Conservation (phyloP, 495 filamentous ascomycete genomes). For the Podospora anserina region DNA sequence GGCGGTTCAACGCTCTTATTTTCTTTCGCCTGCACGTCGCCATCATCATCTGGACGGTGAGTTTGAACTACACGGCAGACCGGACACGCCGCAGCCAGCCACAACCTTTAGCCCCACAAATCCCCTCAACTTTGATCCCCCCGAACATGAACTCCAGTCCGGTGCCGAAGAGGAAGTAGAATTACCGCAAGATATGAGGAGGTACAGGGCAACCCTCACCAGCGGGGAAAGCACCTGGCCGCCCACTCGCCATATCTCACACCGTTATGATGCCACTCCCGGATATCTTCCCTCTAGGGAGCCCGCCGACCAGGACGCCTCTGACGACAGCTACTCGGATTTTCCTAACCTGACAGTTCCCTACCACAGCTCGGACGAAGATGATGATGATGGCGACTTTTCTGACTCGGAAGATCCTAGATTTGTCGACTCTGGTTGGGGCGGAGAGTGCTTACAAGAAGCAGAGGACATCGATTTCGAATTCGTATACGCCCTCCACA, state of each 20-base stretch:
- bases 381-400: slow-evolving; percentile 43
- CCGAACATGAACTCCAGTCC: slow-evolving; percentile 22
- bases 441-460: slow-evolving; percentile 77
- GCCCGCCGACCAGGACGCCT: neutral
- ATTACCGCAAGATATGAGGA: slow-evolving; percentile 7
- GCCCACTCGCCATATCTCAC: neutral
- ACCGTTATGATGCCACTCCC: neutral
- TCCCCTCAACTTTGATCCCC: slow-evolving; percentile 1
- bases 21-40: slow-evolving; percentile 32
- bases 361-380: slow-evolving; percentile 39
- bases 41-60: slow-evolving; percentile 63
- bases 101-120: slow-evolving; percentile 14
- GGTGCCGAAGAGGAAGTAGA: slow-evolving; percentile 2
- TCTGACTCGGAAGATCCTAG: slow-evolving; percentile 50
- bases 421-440: slow-evolving; percentile 66
- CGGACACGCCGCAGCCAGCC: slow-evolving; percentile 26
- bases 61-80: slow-evolving; percentile 41
- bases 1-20: slow-evolving; percentile 25
- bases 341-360: slow-evolving; percentile 30
- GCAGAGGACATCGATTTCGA: slow-evolving; percentile 98
- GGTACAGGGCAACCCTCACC: neutral
- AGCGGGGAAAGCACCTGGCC: neutral
- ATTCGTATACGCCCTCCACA: slow-evolving; percentile 97
- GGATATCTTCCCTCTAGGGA: neutral
- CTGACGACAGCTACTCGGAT: slow-evolving; percentile 22